phyloP scores from a whole-genome alignment of 2,329 filamentous ascomycete species.

The Chalaropsis thielavioides region DNA sequence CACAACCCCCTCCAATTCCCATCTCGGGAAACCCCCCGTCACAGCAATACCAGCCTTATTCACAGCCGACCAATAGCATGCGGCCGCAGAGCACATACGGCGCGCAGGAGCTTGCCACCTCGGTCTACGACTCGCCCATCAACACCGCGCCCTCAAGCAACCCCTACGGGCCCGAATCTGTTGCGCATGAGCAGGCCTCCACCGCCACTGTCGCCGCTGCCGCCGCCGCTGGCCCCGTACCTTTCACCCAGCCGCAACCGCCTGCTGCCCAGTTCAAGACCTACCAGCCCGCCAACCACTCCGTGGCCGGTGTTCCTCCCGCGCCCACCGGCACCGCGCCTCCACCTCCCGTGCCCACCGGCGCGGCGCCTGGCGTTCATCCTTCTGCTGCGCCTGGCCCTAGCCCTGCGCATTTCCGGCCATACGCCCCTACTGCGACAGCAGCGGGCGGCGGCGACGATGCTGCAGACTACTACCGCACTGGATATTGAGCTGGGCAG shows the following conservation, averaged over 20 bases:
- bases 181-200: constrained; percentile 21
- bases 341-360: constrained; percentile 24
- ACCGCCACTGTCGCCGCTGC: constrained; percentile 23
- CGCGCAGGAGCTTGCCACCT: constrained; percentile 64
- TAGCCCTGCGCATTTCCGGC: constrained; percentile 22
- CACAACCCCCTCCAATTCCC: constrained; percentile 29
- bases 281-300: constrained; percentile 8
- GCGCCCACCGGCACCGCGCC: constrained; percentile 22
- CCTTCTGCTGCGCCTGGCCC: neutral
- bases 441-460: constrained; percentile 32
- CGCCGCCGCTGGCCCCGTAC: constrained; percentile 5
- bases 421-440: constrained; percentile 39
- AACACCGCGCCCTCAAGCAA: constrained; percentile 36
- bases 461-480: constrained; percentile 42
- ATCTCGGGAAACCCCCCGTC: constrained; percentile 35
- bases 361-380: constrained; percentile 33
- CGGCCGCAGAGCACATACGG: constrained; percentile 55
- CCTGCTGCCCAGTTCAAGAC: constrained; percentile 17
- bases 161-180: constrained; percentile 22
- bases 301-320: constrained; percentile 32
- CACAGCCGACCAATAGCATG: constrained; percentile 34
- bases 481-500: constrained; percentile 3
- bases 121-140: constrained; percentile 61
- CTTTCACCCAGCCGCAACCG: constrained; percentile 20
- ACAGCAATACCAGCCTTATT: constrained; percentile 32